Conservation (phyloP, 176 grass and related monocot genomes). For the Avena atlantica region DNA sequence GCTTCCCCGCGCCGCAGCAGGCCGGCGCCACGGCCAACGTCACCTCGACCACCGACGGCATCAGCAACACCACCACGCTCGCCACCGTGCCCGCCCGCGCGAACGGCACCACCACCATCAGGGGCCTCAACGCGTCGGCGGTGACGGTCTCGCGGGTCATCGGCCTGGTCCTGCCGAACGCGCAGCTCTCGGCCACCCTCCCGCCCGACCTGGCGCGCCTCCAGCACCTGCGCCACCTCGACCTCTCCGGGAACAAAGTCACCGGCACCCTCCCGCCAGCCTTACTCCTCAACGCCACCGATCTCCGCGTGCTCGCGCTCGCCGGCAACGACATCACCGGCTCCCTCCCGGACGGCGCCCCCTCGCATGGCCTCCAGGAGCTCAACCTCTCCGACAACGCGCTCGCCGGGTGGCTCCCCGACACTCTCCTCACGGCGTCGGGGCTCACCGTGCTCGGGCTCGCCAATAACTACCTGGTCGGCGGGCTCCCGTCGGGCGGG, state of each 20-base stretch:
- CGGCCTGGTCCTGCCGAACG: conserved; percentile 69
- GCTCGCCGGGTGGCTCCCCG: conserved; percentile 58
- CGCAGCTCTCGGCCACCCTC: conserved; percentile 56
- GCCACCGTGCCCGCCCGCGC: rapidly evolving
- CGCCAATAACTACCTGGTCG: conserved; percentile 67
- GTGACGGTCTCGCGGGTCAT: conserved; percentile 79
- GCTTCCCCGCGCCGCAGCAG: conserved; percentile 45
- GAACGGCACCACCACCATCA: not conserved
- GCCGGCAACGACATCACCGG: conserved; percentile 67
- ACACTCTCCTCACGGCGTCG: conserved; percentile 47
- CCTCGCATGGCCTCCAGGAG: conserved; percentile 52
- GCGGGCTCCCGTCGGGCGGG: conserved; percentile 56
- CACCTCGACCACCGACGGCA: conserved; percentile 12
- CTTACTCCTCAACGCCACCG: conserved; percentile 68
- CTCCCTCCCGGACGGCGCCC: conserved; percentile 47
- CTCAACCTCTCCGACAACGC: conserved; percentile 86
- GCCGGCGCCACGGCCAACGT: not conserved
- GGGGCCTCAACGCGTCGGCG: conserved; percentile 24
- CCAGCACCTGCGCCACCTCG: conserved; percentile 89
- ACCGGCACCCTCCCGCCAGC: conserved; percentile 55
- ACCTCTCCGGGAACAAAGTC: conserved; percentile 77
- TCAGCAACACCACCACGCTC: not conserved
- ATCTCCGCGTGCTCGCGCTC: conserved; percentile 75
- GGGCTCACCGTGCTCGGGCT: conserved; percentile 63
- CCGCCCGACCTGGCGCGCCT: conserved; percentile 62